A percentile compares a stretch with the other conserved stretches of the same genome.
Evolutionary conservation across 2,329 filamentous ascomycete species (phyloP).

Genomic region (Tolypocladium ophioglossoides): DNA sequence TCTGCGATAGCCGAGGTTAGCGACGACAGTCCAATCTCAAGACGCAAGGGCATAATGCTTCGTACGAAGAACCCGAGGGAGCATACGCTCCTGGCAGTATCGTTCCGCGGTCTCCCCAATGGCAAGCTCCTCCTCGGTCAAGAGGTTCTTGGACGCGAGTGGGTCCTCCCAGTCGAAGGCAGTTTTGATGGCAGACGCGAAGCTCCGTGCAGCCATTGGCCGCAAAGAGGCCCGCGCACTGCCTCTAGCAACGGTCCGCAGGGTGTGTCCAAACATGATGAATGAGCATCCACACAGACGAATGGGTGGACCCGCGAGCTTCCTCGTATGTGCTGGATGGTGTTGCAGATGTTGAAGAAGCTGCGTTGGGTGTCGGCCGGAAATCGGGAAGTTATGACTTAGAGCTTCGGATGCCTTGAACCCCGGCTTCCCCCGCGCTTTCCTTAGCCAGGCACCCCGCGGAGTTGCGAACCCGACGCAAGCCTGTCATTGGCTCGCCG

Average conservation of each 20-base stretch:
- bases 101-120: constrained; percentile 84
- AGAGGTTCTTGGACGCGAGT: constrained; percentile 59
- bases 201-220: constrained; percentile 19
- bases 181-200: constrained; percentile 22
- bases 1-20: constrained; percentile 35
- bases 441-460: constrained; percentile 1
- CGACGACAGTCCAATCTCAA: neutral
- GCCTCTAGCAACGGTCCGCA: constrained; percentile 17
- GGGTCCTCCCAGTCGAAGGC: constrained; percentile 90
- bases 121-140: constrained; percentile 84
- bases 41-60: neutral
- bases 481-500: neutral
- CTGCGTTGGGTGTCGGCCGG: constrained; percentile 7
- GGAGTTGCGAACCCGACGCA: neutral
- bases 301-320: neutral
- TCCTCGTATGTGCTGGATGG: neutral
- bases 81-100: constrained; percentile 85
- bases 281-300: neutral
- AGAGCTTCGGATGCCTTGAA: neutral
- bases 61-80: constrained; percentile 77
- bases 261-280: constrained; percentile 20
- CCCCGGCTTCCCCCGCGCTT: neutral
- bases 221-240: constrained; percentile 10
- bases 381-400: neutral
- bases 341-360: constrained; percentile 7